These are phyloP conservation scores for Bothriochloa decipiens DNA, from an alignment of 176 grass and related monocot species.

Conservation along the genomic window DNA sequence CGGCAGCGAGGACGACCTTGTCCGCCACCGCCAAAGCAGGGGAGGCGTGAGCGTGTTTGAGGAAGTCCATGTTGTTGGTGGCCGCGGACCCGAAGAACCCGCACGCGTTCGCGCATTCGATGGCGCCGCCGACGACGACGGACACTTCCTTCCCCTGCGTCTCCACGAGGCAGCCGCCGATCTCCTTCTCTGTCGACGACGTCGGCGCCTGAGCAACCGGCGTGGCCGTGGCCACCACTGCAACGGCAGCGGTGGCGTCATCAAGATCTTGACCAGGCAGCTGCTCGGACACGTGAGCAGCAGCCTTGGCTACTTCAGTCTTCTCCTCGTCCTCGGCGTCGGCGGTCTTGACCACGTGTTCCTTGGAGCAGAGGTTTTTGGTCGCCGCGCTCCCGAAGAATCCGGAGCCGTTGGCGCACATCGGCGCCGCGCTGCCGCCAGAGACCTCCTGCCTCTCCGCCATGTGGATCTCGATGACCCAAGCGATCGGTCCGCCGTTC, in stretches of 20 bases:
- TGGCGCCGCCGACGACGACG: not conserved
- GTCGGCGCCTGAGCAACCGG: not conserved
- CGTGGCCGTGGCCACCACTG: not conserved
- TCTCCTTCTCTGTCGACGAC: not conserved
- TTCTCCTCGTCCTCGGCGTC: not conserved
- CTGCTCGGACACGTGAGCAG: not conserved
- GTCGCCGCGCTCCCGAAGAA: constrained; percentile 52
- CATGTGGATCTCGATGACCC: not conserved
- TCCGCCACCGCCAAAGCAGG: not conserved
- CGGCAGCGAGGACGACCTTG: not conserved
- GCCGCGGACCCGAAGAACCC: constrained; percentile 51
- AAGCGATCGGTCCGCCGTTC: not conserved
- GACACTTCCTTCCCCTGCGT: not conserved
- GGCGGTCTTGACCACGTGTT: not conserved
- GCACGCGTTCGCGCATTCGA: constrained; percentile 42
- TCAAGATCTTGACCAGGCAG: not conserved
- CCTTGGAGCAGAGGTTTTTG: constrained; percentile 47
- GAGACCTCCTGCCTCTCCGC: not conserved
- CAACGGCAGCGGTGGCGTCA: not conserved
- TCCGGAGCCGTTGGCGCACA: constrained; percentile 49
- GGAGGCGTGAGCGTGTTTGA: not conserved
- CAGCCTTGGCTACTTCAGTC: no score
- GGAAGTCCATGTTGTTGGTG: constrained; percentile 20
- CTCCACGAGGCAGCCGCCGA: not conserved
- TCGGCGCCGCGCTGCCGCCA: not conserved